A percentile compares a stretch with the other conserved stretches of the same genome.
Conservation (phyloP, 208 protist species). For the Crithidia sp. region DNA sequence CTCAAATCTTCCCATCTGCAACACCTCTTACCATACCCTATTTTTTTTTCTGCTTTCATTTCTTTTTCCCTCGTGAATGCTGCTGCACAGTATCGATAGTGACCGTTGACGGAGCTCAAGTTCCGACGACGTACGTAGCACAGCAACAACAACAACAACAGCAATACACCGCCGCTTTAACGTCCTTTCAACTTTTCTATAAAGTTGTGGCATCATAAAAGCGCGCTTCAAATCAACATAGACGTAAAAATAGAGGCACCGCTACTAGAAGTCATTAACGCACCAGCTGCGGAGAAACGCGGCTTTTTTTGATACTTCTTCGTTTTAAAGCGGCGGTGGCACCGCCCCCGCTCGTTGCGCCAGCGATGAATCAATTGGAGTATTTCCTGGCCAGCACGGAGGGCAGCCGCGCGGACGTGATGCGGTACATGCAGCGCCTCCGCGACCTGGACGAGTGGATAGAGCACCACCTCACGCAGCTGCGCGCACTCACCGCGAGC, state of each 20-base stretch:
- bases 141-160: no score
- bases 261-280: background rate
- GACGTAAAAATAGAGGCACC: background rate
- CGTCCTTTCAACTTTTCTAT: no score
- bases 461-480: constrained; percentile 48
- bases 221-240: no score
- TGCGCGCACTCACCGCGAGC: constrained; percentile 44
- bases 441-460: constrained; percentile 69
- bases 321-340: no score
- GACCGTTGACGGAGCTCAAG: background rate
- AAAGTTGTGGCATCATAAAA: no score
- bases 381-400: constrained; percentile 77
- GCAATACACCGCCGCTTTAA: no score
- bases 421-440: constrained; percentile 69
- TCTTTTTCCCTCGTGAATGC: constrained; percentile 22
- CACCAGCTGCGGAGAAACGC: constrained; percentile 12
- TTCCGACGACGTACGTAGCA: no score
- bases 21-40: background rate
- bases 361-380: constrained; percentile 69
- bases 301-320: background rate
- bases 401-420: constrained; percentile 53
- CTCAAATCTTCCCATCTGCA: constrained; percentile 12
- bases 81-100: background rate
- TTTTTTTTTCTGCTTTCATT: constrained; percentile 23
- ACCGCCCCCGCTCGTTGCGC: no score